These are phyloP conservation scores for Monilinia fructigena DNA, from an alignment of 2,329 filamentous ascomycete species.

Conservation along the genomic window DNA sequence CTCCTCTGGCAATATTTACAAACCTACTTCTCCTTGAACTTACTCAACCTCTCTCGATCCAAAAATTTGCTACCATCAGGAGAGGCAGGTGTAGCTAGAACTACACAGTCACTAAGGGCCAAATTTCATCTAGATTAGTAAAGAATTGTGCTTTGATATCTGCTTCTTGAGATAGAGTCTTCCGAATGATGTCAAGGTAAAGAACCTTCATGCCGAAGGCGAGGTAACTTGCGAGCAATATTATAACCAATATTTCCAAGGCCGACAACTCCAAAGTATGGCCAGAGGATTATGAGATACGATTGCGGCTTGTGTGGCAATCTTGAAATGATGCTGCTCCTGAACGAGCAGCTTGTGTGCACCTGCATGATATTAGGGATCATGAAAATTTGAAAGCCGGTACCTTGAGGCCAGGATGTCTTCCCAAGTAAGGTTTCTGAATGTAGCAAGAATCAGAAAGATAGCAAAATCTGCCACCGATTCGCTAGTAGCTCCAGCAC, in stretches of 20 bases:
- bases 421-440: conserved; percentile 65
- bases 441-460: conserved; percentile 66
- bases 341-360: conserved; percentile 35
- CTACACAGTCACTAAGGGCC: conserved; percentile 54
- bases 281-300: conserved; percentile 61
- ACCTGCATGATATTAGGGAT: conserved; percentile 24
- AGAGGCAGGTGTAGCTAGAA: conserved; percentile 58
- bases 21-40: conserved; percentile 56
- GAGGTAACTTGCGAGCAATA: conserved; percentile 56
- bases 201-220: conserved; percentile 67
- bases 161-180: conserved; percentile 39
- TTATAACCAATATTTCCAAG: conserved; percentile 65
- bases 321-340: conserved; percentile 47
- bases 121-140: conserved; percentile 53
- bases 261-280: conserved; percentile 65
- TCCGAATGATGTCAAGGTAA: conserved; percentile 59
- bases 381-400: not conserved
- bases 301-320: conserved; percentile 60
- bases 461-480: conserved; percentile 71
- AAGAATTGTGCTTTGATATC: conserved; percentile 54
- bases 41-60: conserved; percentile 46
- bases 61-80: conserved; percentile 51
- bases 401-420: too few species aligned
- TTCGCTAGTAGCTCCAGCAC: conserved; percentile 67
- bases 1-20: conserved; percentile 65